A percentile compares a stretch with the other conserved stretches of the same genome.
Evolutionary conservation across 768 basidiomycete species (phyloP).

Genomic region (Pleurotus tuoliensis): DNA sequence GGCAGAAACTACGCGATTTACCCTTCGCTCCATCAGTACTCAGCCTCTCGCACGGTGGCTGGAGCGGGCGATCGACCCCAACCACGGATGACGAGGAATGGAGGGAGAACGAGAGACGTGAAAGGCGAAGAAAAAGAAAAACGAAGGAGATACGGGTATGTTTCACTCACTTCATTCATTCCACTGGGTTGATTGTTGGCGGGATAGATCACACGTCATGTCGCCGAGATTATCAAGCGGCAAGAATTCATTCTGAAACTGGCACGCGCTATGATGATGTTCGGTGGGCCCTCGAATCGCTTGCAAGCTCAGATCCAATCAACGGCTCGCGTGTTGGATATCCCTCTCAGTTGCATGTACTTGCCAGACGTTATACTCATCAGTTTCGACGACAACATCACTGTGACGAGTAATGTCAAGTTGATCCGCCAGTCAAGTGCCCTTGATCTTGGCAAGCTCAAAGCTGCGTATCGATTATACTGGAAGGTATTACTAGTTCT

Average conservation of each 20-base stretch:
- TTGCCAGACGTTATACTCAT: slow-evolving; percentile 74
- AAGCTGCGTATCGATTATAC: slow-evolving; percentile 66
- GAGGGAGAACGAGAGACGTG: slow-evolving; percentile 29
- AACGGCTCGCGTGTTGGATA: slow-evolving; percentile 74
- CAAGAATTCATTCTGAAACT: slow-evolving; percentile 87
- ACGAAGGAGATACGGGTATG: slow-evolving; percentile 66
- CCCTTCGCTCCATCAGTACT: slow-evolving; percentile 12
- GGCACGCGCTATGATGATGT: slow-evolving; percentile 85
- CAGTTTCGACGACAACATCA: slow-evolving; percentile 76
- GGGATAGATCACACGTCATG: slow-evolving; percentile 72
- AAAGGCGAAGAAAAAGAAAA: slow-evolving; percentile 53
- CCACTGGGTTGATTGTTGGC: neutral
- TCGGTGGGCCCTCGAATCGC: slow-evolving; percentile 80
- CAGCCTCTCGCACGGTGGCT: slow-evolving; percentile 15
- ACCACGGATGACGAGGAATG: slow-evolving; percentile 11
- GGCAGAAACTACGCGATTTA: slow-evolving; percentile 19
- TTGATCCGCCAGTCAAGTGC: slow-evolving; percentile 70
- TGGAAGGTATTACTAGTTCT: slow-evolving; percentile 47
- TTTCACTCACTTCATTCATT: neutral
- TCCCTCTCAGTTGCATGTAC: slow-evolving; percentile 68
- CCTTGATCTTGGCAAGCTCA: slow-evolving; percentile 75
- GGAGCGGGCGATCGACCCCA: slow-evolving; percentile 16
- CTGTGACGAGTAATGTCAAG: slow-evolving; percentile 79
- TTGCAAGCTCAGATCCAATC: slow-evolving; percentile 78
- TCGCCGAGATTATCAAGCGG: slow-evolving; percentile 75